Conservation (phyloP, 2,329 filamentous ascomycete genomes). For the Penicillium sp. region DNA sequence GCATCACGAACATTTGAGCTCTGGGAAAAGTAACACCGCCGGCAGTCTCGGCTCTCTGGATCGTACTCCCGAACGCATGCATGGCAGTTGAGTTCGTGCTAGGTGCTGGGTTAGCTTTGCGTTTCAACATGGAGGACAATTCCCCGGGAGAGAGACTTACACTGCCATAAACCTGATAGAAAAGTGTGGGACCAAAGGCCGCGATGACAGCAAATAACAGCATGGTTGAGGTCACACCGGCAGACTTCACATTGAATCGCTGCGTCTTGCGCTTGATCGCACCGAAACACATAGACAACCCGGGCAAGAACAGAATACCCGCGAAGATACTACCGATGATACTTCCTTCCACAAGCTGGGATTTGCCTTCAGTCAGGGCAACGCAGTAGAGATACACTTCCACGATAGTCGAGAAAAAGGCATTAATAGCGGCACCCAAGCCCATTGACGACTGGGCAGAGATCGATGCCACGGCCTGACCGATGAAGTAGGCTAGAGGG, state of each 20-base stretch:
- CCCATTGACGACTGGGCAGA: conserved; percentile 99
- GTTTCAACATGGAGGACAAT: background rate
- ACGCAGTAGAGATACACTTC: conserved; percentile 98
- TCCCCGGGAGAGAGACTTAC: conserved; percentile 49
- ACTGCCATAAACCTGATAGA: conserved; percentile 98
- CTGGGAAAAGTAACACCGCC: conserved; percentile 92
- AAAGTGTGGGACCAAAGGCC: conserved; percentile 91
- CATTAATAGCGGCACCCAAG: conserved; percentile 93
- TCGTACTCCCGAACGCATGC: conserved; percentile 60
- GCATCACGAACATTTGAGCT: conserved; percentile 78
- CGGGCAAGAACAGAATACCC: conserved; percentile 90
- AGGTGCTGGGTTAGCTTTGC: conserved; percentile 41
- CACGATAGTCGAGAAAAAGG: conserved; percentile 96
- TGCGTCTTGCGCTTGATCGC: conserved; percentile 98
- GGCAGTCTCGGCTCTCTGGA: conserved; percentile 66
- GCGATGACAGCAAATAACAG: conserved; percentile 93
- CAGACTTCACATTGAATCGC: conserved; percentile 94
- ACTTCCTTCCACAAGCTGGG: conserved; percentile 89
- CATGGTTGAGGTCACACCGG: conserved; percentile 97
- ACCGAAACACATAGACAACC: conserved; percentile 97
- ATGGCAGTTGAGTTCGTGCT: conserved; percentile 88
- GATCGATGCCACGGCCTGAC: conserved; percentile 96
- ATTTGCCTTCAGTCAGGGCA: conserved; percentile 88
- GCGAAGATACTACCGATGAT: conserved; percentile 98
- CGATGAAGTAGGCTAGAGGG: conserved; percentile 96